Base-by-base conservation (phyloP, 2,329 filamentous ascomycete species). In the Beauveria medogensis region DNA sequence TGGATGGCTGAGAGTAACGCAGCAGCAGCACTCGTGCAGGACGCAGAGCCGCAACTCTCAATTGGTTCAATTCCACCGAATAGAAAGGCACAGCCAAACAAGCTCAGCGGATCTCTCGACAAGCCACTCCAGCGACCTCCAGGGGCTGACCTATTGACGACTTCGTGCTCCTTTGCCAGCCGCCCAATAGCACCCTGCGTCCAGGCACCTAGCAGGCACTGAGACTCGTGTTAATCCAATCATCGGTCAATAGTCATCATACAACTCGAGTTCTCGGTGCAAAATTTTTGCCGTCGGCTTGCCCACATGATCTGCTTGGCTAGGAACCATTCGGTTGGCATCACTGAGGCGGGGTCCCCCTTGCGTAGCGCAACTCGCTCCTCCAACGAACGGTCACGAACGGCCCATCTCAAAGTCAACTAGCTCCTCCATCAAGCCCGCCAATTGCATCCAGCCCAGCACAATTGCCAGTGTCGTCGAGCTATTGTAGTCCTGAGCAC, bases 281-380 rank as follows among this genome's bases (percentile, higher is more conserved):
- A 7, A 34, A 22, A 12, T 12, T 24, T 22, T 22, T 16, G 37
- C 52, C 16, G 22, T 5, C 52, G 18, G 34, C 37, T 20, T n/a
- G 14, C 28, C 22, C 18, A 28, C 16, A 28, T 43, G 8, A 43
- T 26, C 51, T 28, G 14, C 37, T 37, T 37, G 34, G 34, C 34
- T 41, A 26, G 18, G 8, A 20, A 28, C 22, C 12, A 22, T 44
- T 55, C 22, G 53, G 41, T 12, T 55, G 40, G 43, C 18, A 44
- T 55, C 53, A 22, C 18, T 12, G 41, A 55, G 53, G 53, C 53
- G 53, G 53, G 53, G 53, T 44, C 53, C 22, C 41, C 53, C 53
- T 26, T 55, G 26, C 52, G 41, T 44, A 55, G 43, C 43, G 53
- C 53, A 46, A 37, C 34, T 26, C 18, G 20, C 16, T 54, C 37